These are phyloP conservation scores for Sarocladium kiliense DNA, from an alignment of 2,329 filamentous ascomycete species.

Conservation along the genomic window DNA sequence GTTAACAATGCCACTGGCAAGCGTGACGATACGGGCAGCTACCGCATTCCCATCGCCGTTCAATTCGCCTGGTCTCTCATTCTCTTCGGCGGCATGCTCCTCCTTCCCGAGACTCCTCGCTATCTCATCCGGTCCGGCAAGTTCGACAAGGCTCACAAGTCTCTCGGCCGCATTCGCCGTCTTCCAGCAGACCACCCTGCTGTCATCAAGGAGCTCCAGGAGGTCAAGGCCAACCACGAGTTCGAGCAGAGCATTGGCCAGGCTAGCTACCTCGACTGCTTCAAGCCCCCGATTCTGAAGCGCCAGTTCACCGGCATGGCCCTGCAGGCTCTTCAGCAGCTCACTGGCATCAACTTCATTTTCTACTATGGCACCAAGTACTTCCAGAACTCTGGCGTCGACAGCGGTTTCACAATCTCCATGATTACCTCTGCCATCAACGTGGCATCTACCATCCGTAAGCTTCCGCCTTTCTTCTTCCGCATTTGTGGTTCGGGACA, in stretches of 20 bases:
- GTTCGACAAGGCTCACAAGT: slow-evolving; percentile 46
- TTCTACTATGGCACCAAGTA: slow-evolving; percentile 36
- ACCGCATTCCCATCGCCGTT: slow-evolving; percentile 58
- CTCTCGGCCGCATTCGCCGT: slow-evolving; percentile 10
- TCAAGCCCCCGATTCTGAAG: slow-evolving; percentile 23
- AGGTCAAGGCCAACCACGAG: slow-evolving; percentile 60
- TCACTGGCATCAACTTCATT: slow-evolving; percentile 19
- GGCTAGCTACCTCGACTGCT: slow-evolving; percentile 45
- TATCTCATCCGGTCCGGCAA: slow-evolving; percentile 60
- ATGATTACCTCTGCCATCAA: slow-evolving; percentile 36
- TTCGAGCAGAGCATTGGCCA: slow-evolving; percentile 36
- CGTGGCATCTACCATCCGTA: slow-evolving; percentile 27
- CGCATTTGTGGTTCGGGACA: not conserved
- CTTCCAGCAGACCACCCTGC: slow-evolving; percentile 9
- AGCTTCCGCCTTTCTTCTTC: not conserved
- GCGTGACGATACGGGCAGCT: slow-evolving; percentile 50
- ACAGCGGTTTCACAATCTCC: slow-evolving; percentile 28
- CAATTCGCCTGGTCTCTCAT: slow-evolving; percentile 67
- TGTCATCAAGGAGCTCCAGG: slow-evolving; percentile 22
- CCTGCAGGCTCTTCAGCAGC: slow-evolving; percentile 50
- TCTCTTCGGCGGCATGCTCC: slow-evolving; percentile 56
- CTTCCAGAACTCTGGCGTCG: slow-evolving; percentile 32
- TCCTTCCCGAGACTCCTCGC: slow-evolving; percentile 70
- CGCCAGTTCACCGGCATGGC: slow-evolving; percentile 32
- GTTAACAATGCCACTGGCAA: slow-evolving; percentile 58